Base-by-base conservation (phyloP, 2,329 filamentous ascomycete species). In the Lizonia empirigonia region DNA sequence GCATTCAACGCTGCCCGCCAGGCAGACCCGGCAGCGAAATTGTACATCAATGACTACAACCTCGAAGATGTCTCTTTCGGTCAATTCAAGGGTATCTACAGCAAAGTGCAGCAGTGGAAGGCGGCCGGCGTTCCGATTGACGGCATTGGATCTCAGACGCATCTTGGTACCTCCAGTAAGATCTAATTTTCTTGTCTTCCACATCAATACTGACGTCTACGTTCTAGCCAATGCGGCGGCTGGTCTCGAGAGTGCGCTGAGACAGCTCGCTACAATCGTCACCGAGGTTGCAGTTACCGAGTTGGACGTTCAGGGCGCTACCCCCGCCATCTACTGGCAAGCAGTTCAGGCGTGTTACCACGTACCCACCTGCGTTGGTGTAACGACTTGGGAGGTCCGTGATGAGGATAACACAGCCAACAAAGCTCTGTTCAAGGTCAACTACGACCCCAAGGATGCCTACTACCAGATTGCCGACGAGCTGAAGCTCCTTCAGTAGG, bases 1-100 rank as follows among this genome's bases (percentile, higher is more conserved):
- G 87, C 87, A 7, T 91, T 90, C 74, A 78, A 83, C 53, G 83
- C 87, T 2, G 88, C 88, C 10, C 81, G 82, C 46, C 77, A 78
- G 5, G 86, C 85, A 5, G 88, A 90, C 67, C 86, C 88, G 2
- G 63, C 74, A 50, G 86, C 85, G 5, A 87, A 86, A 75, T 77
- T 90, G 30, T 91, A 89, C 76, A 89, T 91, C 76, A 91, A 91
- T 70, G 87, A 91, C 65, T 80, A 78, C 69, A 80, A 87, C 74
- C 80, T 89, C 37, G 86, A 88, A 73, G 76, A 71, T 26, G 80
- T 85, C 12, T 78, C 60, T 56, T 79, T 8, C 8, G 16, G 2
- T 56, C 90, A 91, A 76, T 77, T 77, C 15, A 73, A 71, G 10
- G 77, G 73, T 36, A 82, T 88, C 75, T 75, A 82, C 13, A 70